phyloP scores from a whole-genome alignment of 106 monocot species.

The Cymbidium sinense region DNA sequence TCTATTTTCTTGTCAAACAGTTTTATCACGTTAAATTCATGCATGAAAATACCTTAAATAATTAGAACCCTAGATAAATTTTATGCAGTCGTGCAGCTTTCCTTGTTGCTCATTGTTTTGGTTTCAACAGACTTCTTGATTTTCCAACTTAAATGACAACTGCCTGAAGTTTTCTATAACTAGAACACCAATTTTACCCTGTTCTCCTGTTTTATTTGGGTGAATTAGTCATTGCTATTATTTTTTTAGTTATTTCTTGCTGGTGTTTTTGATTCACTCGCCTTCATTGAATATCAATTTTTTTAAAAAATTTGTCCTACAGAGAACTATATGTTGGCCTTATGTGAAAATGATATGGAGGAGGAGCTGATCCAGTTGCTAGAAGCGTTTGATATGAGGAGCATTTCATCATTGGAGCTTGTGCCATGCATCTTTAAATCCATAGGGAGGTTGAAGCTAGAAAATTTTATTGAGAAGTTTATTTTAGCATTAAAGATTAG shows the following conservation, averaged over 20 bases:
- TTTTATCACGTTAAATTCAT: background rate
- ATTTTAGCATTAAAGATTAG: conserved; percentile 39
- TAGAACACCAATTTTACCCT: background rate
- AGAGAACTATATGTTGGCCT: conserved; percentile 81
- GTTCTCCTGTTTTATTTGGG: background rate
- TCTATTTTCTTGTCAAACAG: no score
- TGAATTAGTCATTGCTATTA: background rate
- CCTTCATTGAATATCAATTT: background rate
- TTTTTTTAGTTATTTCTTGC: background rate
- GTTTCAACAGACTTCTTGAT: background rate
- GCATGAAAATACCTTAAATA: background rate
- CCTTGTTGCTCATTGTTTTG: background rate
- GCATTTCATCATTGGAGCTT: conserved; percentile 39
- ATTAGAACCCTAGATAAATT: background rate
- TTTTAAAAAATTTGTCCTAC: conserved; percentile 14
- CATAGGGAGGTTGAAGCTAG: conserved; percentile 55
- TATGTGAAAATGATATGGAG: conserved; percentile 67
- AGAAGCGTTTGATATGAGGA: conserved; percentile 45
- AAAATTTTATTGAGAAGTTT: conserved; percentile 36
- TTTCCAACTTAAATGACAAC: background rate
- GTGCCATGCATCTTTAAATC: conserved; percentile 47
- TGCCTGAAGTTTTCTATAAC: background rate
- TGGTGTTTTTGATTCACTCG: background rate
- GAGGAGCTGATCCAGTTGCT: conserved; percentile 45
- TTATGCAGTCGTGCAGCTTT: background rate